These are phyloP conservation scores for Centaurea solstitialis DNA, from an alignment of 129 eudicot genomes.

Conservation along the genomic window DNA sequence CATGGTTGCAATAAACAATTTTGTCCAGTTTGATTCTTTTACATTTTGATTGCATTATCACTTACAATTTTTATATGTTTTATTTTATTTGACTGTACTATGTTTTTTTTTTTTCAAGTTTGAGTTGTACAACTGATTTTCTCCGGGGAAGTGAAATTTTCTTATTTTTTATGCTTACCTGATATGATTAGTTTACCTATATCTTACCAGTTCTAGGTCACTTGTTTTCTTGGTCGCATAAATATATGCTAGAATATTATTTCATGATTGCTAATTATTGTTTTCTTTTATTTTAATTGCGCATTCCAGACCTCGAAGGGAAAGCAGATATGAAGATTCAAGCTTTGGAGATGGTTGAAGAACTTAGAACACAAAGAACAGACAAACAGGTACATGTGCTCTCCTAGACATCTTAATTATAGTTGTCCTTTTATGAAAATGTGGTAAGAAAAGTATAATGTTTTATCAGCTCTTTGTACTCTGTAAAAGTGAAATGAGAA, in stretches of 20 bases:
- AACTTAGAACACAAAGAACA: slow-evolving; percentile 82
- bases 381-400: slow-evolving; percentile 72
- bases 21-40: no score
- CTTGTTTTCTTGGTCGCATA: neutral
- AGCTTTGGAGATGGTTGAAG: no score
- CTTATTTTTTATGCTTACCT: neutral
- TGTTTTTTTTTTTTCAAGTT: no score
- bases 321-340: slow-evolving; percentile 87
- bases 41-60: no score
- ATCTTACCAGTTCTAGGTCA: neutral
- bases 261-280: neutral
- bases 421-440: neutral
- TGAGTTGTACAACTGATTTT: no score
- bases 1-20: no score
- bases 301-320: slow-evolving; percentile 78
- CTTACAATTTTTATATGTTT: no score
- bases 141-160: neutral
- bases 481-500: neutral
- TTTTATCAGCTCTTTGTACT: neutral
- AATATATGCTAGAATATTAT: neutral
- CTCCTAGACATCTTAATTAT: neutral
- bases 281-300: neutral
- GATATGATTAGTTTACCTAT: neutral
- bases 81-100: no score
- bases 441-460: neutral